A percentile compares a stretch with the other conserved stretches of the same genome.
Evolutionary conservation across 257 asterid genomes (phyloP).

Genomic region (Apocynum venetum): DNA sequence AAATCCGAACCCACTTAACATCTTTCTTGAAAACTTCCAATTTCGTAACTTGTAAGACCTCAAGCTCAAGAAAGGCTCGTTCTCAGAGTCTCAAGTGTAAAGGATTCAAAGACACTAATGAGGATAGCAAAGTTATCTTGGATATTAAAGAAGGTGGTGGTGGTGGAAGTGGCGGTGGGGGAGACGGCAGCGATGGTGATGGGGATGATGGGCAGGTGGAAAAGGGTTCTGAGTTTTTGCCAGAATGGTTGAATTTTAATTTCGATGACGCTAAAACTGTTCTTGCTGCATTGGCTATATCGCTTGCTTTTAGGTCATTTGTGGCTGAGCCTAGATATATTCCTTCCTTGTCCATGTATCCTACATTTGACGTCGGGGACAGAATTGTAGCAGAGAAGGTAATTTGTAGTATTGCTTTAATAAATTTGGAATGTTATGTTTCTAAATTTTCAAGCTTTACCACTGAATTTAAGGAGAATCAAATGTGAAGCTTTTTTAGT

Average conservation of each 20-base stretch:
- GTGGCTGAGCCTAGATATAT: slow-evolving; percentile 95
- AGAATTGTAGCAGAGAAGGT: slow-evolving; percentile 96
- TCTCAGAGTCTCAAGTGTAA: slow-evolving; percentile 38
- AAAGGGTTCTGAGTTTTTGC: slow-evolving; percentile 49
- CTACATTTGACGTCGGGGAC: slow-evolving; percentile 93
- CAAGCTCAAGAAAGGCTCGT: slow-evolving; percentile 15
- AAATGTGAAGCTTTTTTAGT: not conserved
- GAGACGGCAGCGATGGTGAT: slow-evolving; percentile 47
- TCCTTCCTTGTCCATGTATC: slow-evolving; percentile 94
- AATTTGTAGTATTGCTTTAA: not conserved
- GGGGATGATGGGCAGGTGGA: slow-evolving; percentile 52
- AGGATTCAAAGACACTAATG: slow-evolving; percentile 35
- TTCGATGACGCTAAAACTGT: slow-evolving; percentile 83
- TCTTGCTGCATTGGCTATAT: slow-evolving; percentile 66
- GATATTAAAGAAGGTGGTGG: slow-evolving; percentile 33
- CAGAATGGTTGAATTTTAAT: slow-evolving; percentile 75
- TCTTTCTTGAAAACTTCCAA: slow-evolving; percentile 28
- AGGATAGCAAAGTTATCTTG: slow-evolving; percentile 44
- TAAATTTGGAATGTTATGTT: not conserved
- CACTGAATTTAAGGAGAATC: not conserved
- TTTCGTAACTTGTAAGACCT: slow-evolving; percentile 16
- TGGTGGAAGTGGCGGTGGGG: slow-evolving; percentile 40
- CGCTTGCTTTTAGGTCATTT: slow-evolving; percentile 79
- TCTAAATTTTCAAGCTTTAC: not conserved
- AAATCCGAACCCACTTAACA: slow-evolving; percentile 18